Percentiles rank a stretch among this genome's conserved stretches.
phyloP scores from a whole-genome alignment of 2,329 filamentous ascomycete genomes.

The Penicillium sp. region DNA sequence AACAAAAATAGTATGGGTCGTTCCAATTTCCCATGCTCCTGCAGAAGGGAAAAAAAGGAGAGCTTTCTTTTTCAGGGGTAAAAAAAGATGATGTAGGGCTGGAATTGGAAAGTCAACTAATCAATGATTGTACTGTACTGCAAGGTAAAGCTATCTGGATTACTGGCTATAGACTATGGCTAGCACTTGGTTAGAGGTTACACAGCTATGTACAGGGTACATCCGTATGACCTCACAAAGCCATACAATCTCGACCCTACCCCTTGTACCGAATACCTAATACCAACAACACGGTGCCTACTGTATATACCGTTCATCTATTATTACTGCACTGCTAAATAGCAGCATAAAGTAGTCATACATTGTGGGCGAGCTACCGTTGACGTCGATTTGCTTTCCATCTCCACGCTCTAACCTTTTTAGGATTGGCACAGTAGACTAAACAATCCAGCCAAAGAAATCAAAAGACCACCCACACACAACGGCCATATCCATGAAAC shows the following conservation, averaged over 20 bases:
- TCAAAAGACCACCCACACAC: neutral
- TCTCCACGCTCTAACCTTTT: neutral
- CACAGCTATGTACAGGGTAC: slow-evolving; percentile 17
- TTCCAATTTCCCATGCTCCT: slow-evolving; percentile 4
- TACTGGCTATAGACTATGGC: neutral
- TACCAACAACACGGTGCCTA: neutral
- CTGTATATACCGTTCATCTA: neutral
- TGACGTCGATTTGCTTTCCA: slow-evolving; percentile 7
- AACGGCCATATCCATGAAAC: neutral
- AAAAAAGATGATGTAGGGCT: neutral
- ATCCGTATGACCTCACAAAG: neutral
- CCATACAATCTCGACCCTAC: slow-evolving; percentile 9
- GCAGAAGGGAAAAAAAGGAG: neutral
- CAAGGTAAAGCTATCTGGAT: neutral
- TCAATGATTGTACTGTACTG: neutral
- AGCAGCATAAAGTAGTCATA: no score
- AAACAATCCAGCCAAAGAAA: slow-evolving; percentile 2
- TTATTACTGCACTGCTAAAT: neutral
- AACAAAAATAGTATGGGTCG: slow-evolving; percentile 3
- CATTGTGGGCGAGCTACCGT: neutral
- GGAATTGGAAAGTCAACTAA: neutral
- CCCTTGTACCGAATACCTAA: neutral
- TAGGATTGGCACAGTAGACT: slow-evolving; percentile 1
- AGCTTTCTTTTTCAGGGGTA: slow-evolving; percentile 2
- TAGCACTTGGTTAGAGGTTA: slow-evolving; percentile 3